Percentiles rank a stretch among this genome's conserved stretches.
Evolutionary conservation across 345 rosid genomes (phyloP).

Genomic region (Linum usitatissimum): DNA sequence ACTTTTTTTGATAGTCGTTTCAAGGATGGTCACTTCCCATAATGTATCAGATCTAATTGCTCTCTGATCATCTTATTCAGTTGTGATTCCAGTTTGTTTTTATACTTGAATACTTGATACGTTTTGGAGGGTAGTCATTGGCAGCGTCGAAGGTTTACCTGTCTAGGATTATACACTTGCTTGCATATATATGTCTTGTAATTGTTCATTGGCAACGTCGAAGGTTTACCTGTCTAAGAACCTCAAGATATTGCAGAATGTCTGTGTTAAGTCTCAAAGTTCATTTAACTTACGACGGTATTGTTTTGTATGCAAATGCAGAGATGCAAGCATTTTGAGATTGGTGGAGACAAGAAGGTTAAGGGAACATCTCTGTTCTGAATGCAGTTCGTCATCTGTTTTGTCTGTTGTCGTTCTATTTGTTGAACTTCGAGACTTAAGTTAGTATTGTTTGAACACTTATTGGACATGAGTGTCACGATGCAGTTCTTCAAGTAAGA

Average conservation of each 20-base stretch:
- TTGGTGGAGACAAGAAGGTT: background rate
- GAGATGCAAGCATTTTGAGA: background rate
- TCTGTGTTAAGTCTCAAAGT: too few relatives aligned
- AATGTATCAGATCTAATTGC: background rate
- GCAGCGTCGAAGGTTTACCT: background rate
- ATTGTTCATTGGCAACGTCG: too few relatives aligned
- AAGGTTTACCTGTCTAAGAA: too few relatives aligned
- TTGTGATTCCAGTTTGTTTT: background rate
- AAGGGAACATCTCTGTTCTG: background rate
- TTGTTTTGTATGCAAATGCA: too few relatives aligned
- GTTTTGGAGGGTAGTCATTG: background rate
- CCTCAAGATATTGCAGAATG: too few relatives aligned
- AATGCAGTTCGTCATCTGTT: background rate
- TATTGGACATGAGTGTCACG: too few relatives aligned
- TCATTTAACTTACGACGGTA: too few relatives aligned
- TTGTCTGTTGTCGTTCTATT: too few relatives aligned
- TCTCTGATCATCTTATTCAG: background rate
- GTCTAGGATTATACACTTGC: too few relatives aligned
- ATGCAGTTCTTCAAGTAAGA: too few relatives aligned
- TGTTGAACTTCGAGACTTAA: background rate
- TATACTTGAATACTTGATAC: background rate
- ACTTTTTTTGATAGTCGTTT: background rate
- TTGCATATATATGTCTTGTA: too few relatives aligned
- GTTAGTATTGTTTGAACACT: too few relatives aligned
- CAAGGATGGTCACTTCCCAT: background rate